A percentile compares a stretch with the other conserved stretches of the same genome.
Conservation (phyloP, 306 rosid genomes). For the Trifolium subterraneum region DNA sequence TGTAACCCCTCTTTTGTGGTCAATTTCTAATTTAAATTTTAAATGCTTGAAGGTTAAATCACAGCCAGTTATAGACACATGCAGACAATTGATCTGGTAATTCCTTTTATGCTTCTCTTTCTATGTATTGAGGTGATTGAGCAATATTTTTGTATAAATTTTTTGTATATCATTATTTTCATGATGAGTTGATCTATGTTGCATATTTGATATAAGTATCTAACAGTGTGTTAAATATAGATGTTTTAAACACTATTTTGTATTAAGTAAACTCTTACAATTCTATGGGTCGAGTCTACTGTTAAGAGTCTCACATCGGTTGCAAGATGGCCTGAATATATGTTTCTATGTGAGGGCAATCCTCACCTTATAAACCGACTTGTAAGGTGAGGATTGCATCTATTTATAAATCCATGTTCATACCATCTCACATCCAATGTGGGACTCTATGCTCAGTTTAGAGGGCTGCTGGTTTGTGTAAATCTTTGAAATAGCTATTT, state of each 20-base stretch:
- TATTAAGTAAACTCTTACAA: not conserved
- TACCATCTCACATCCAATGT: not conserved
- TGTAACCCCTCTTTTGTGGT: conserved; percentile 11
- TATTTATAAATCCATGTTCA: too few species aligned
- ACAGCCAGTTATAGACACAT: conserved; percentile 73
- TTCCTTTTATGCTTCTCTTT: conserved; percentile 32
- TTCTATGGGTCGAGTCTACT: too few species aligned
- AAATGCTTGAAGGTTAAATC: conserved; percentile 76
- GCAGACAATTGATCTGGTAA: conserved; percentile 73
- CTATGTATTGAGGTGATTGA: conserved; percentile 1
- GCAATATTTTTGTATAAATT: not conserved
- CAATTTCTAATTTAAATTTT: conserved; percentile 34
- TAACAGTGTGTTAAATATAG: conserved; percentile 4
- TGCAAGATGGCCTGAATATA: too few species aligned
- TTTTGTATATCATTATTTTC: conserved; percentile 16
- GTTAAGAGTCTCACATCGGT: too few species aligned
- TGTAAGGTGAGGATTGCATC: too few species aligned
- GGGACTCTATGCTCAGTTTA: not conserved
- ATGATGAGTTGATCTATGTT: conserved; percentile 9
- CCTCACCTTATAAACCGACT: too few species aligned
- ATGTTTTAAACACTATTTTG: not conserved
- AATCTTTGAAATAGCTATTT: too few species aligned
- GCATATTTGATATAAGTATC: conserved; percentile 24
- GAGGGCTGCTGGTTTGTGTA: too few species aligned
- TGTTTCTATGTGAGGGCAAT: too few species aligned